Conservation (phyloP, 768 basidiomycete species). For the Tylopilus plumbeoviolaceoides region DNA sequence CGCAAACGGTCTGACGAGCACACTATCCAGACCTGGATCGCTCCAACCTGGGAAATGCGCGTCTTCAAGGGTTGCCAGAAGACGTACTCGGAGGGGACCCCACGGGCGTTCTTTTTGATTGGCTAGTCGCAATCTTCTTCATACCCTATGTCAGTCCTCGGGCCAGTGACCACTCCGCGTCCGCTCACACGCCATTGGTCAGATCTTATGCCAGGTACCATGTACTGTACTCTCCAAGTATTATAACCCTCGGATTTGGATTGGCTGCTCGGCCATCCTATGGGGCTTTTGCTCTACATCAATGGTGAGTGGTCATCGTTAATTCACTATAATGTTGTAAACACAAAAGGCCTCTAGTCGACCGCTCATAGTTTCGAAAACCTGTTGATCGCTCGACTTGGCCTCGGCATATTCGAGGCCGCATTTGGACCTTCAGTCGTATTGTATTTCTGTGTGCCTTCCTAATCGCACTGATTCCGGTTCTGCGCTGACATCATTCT, state of each 20-base stretch:
- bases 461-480: background rate
- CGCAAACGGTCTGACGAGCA: background rate
- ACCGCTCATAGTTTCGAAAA: constrained; percentile 23
- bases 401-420: too few relatives aligned
- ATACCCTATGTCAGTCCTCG: constrained; percentile 63
- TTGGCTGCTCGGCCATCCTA: constrained; percentile 62
- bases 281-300: constrained; percentile 73
- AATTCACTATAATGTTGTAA: background rate
- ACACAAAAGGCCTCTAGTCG: constrained; percentile 16
- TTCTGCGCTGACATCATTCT: constrained; percentile 13
- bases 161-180: background rate
- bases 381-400: constrained; percentile 26
- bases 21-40: constrained; percentile 53
- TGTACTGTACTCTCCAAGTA: constrained; percentile 65
- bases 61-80: constrained; percentile 63
- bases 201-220: constrained; percentile 72
- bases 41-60: constrained; percentile 76
- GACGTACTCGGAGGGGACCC: constrained; percentile 66
- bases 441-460: constrained; percentile 28
- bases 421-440: constrained; percentile 18
- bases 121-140: constrained; percentile 75
- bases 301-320: constrained; percentile 43
- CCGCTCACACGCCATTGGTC: constrained; percentile 2
- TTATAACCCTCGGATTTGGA: constrained; percentile 63
- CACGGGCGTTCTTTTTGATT: constrained; percentile 68